Conservation (phyloP, 208 protist genomes). For the Crithidia mellificae region DNA sequence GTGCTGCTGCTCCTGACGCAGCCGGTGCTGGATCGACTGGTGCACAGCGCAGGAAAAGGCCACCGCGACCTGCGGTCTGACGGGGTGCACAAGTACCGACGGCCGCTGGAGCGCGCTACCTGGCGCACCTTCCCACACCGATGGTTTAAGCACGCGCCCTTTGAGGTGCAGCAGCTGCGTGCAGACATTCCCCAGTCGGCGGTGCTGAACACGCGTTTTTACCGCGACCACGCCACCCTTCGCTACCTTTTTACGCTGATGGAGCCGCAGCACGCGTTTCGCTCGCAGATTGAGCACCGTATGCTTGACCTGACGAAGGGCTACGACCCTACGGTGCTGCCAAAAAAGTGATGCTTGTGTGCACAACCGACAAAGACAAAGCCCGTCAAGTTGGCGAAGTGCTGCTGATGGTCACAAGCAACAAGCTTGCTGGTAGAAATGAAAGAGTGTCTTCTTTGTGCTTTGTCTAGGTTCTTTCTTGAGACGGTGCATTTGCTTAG, state of each 20-base stretch:
- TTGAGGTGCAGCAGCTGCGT: conserved; percentile 89
- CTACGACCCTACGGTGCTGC: conserved; percentile 47
- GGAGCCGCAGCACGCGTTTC: conserved; percentile 79
- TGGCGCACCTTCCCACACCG: conserved; percentile 84
- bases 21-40: conserved; percentile 73
- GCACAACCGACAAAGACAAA: too few relatives aligned
- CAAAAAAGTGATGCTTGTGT: too few relatives aligned
- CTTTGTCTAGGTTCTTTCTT: too few relatives aligned
- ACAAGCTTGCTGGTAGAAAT: neutral
- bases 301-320: conserved; percentile 61
- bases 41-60: conserved; percentile 74
- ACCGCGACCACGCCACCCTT: conserved; percentile 79
- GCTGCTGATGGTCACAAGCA: too few relatives aligned
- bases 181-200: conserved; percentile 75
- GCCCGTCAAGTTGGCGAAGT: too few relatives aligned
- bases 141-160: conserved; percentile 89
- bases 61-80: conserved; percentile 63
- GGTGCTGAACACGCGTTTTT: conserved; percentile 77
- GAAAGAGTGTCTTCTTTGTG: neutral
- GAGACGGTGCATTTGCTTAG: too few relatives aligned
- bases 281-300: conserved; percentile 58
- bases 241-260: conserved; percentile 82
- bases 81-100: conserved; percentile 60
- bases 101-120: conserved; percentile 52
- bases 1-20: conserved; percentile 75